Evolutionary conservation across 129 eudicot genomes (phyloP), one percentile per base, ranked within the genome.

Genomic region (Ambrosia trifida): DNA sequence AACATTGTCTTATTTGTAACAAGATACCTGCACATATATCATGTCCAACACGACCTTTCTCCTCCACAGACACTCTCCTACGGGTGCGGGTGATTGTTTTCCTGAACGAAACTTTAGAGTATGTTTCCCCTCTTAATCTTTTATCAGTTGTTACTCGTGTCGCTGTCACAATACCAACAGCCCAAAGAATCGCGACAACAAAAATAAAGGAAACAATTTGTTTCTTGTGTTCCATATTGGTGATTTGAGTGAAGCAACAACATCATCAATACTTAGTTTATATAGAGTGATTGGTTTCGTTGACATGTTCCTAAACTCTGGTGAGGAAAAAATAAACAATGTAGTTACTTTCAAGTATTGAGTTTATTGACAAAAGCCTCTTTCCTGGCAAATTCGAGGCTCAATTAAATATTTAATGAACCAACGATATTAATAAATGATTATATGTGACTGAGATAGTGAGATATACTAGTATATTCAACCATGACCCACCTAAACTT

Each of bases 21-120:
- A 18, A 52, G 30, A 18, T 52, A 52, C 59, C 59, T 52, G 59
- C 59, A n/a, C 59, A 52, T 17, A 52, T 52, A 52, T 40, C 44
- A 2, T 52, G 28, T 52, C 59, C 59, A 16, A 17, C 30, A 17
- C 2, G 59, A 52, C 31, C 59, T 7, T 52, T 52, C 12, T 52
- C 31, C 31, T 18, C 30, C 30, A 18, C 18, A 52, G 28, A 52
- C 18, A 7, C 12, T 52, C 59, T 52, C 59, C 59, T 18, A 52
- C 1, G 31, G 11, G 4, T 52, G 11, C 59, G 31, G 31, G 31
- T 52, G 30, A 7, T 18, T 18, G 4, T 7, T 52, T 51, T 52
- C 1, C 59, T 7, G 7, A 52, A 18, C 7, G 20, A 30, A 17
- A 52, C 31, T 17, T 7, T 52, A 1, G 12, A 18, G 18, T 18